These are phyloP conservation scores for Pyrrhoderma noxium DNA, from an alignment of 1,284 basidiomycete genomes.

Conservation along the genomic window DNA sequence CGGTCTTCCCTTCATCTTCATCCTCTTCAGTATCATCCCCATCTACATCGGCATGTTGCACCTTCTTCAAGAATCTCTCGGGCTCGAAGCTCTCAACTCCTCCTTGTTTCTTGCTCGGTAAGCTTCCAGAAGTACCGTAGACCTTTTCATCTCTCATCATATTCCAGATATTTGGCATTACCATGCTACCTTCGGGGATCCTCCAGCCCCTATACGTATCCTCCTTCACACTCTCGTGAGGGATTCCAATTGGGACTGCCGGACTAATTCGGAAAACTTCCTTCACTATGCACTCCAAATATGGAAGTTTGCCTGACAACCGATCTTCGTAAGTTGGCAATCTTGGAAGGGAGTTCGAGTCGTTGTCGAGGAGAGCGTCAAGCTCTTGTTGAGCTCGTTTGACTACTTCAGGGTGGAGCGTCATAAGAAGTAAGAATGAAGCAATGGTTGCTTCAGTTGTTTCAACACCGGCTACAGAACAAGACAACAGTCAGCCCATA, in stretches of 20 bases:
- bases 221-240: conserved; percentile 8
- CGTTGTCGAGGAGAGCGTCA: conserved; percentile 24
- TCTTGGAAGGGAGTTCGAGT: too few relatives aligned
- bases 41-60: neutral
- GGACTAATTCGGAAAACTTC: conserved; percentile 16
- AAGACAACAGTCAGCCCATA: neutral
- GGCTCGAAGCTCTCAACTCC: conserved; percentile 5
- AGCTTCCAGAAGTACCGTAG: neutral
- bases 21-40: neutral
- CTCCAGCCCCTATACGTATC: conserved; percentile 11
- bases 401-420: conserved; percentile 8
- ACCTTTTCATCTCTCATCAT: conserved; percentile 1
- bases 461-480: conserved; percentile 16
- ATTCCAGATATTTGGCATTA: conserved; percentile 16
- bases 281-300: conserved; percentile 21
- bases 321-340: conserved; percentile 17
- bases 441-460: conserved; percentile 13
- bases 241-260: conserved; percentile 12
- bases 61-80: conserved; percentile 2
- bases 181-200: conserved; percentile 14
- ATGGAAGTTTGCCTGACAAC: conserved; percentile 11
- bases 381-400: conserved; percentile 37
- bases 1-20: neutral
- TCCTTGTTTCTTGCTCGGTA: too few relatives aligned
- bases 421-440: conserved; percentile 16